These are phyloP conservation scores for Cladophialophora psammophila DNA, from an alignment of 2,329 filamentous ascomycete species.

Conservation along the genomic window DNA sequence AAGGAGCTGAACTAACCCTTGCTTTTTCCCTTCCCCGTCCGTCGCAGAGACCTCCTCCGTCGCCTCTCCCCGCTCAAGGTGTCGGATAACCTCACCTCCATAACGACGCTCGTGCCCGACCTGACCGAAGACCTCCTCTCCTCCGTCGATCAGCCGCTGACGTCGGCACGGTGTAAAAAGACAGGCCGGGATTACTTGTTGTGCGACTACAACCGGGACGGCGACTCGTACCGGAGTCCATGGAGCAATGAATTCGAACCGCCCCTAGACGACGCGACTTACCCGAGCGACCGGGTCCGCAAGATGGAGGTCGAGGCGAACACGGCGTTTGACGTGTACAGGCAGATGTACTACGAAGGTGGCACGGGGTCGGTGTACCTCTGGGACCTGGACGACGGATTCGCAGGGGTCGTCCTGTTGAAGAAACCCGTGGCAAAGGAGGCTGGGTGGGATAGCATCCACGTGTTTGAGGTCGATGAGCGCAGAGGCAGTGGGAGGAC, in stretches of 20 bases:
- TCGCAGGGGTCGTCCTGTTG: conserved; percentile 91
- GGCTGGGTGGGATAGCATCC: conserved; percentile 96
- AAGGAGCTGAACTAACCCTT: background rate
- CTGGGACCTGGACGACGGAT: conserved; percentile 97
- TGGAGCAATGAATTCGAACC: conserved; percentile 99
- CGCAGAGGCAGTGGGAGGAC: conserved; percentile 70
- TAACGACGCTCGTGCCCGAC: conserved; percentile 86
- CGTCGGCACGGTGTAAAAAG: conserved; percentile 83
- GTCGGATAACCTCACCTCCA: conserved; percentile 82
- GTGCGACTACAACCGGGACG: conserved; percentile 99
- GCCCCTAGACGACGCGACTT: conserved; percentile 82
- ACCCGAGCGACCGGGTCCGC: conserved; percentile 87
- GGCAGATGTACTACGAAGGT: conserved; percentile 93
- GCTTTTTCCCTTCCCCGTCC: conserved; percentile 33
- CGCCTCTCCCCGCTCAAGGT: conserved; percentile 96
- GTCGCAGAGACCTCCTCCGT: conserved; percentile 87
- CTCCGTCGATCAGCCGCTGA: conserved; percentile 94
- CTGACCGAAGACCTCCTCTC: conserved; percentile 97
- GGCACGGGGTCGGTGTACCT: conserved; percentile 91
- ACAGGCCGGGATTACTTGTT: conserved; percentile 94
- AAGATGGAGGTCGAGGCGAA: conserved; percentile 95
- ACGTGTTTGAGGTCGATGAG: conserved; percentile 97
- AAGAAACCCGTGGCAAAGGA: conserved; percentile 75
- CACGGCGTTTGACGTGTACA: conserved; percentile 95
- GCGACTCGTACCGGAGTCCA: conserved; percentile 96